A percentile compares a stretch with the other conserved stretches of the same genome.
Conservation (phyloP, 768 basidiomycete genomes). For the Suillus sp. region DNA sequence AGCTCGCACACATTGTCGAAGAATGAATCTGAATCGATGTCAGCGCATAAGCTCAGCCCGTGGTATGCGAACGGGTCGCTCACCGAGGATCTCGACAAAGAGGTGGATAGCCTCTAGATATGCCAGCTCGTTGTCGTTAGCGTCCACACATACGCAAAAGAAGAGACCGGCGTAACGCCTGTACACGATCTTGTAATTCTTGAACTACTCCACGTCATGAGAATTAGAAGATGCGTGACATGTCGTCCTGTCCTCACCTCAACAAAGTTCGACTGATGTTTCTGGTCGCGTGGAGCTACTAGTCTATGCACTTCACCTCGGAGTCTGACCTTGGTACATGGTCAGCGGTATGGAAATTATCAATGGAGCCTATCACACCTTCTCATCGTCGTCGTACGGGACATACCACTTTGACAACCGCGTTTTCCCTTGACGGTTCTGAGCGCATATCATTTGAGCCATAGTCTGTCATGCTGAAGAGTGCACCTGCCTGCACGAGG, state of each 20-base stretch:
- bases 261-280: constrained; percentile 98
- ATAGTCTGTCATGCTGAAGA: neutral
- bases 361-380: constrained; percentile 51
- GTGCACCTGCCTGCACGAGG: constrained; percentile 77
- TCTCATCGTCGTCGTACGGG: constrained; percentile 98
- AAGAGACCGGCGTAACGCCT: constrained; percentile 96
- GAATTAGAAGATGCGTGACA: constrained; percentile 5
- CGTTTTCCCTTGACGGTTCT: constrained; percentile 99
- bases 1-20: constrained; percentile 99
- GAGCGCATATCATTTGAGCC: constrained; percentile 8
- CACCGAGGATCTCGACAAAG: constrained; percentile 96
- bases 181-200: constrained; percentile 97
- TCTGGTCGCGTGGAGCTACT: constrained; percentile 96
- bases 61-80: constrained; percentile 26
- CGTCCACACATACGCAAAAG: constrained; percentile 97
- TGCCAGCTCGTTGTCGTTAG: constrained; percentile 97
- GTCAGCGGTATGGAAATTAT: neutral
- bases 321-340: constrained; percentile 69
- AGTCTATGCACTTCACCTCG: constrained; percentile 96
- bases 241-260: constrained; percentile 56
- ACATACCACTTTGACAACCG: constrained; percentile 98
- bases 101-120: constrained; percentile 98
- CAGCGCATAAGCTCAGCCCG: neutral
- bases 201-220: constrained; percentile 61
- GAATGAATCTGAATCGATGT: constrained; percentile 74